Percentiles rank a stretch among this genome's conserved stretches.
phyloP scores from a whole-genome alignment of 192 early-diverging fungal genomes.

The Tieghemiomyces parasiticus region DNA sequence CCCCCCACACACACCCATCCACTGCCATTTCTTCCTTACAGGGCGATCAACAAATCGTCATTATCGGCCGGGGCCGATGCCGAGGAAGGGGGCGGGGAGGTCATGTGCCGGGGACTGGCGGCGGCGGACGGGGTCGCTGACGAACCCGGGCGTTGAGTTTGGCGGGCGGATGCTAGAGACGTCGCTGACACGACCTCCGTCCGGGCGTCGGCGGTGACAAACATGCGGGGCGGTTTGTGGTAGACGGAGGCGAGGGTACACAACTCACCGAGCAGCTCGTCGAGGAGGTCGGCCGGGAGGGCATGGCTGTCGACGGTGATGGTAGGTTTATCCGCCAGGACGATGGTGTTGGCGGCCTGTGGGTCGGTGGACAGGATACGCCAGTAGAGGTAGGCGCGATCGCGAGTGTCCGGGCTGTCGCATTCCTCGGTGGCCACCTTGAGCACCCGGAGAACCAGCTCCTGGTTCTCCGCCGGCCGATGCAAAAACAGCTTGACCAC shows the following conservation, averaged over 20 bases:
- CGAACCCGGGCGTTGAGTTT: conserved; percentile 8
- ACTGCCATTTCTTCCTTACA: no score
- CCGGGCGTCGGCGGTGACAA: conserved; percentile 36
- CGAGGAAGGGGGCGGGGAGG: not conserved
- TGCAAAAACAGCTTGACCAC: conserved; percentile 92
- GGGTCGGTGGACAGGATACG: conserved; percentile 87
- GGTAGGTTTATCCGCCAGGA: conserved; percentile 77
- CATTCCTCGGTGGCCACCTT: conserved; percentile 76
- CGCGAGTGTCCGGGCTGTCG: conserved; percentile 91
- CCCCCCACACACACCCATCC: no score
- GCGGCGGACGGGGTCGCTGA: not conserved
- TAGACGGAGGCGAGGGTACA: conserved; percentile 86
- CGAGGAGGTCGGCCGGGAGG: conserved; percentile 58
- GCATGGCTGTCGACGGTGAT: conserved; percentile 46
- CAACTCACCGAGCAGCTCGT: conserved; percentile 79
- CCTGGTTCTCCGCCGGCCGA: conserved; percentile 68
- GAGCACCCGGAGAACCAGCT: conserved; percentile 73
- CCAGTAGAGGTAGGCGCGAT: conserved; percentile 97
- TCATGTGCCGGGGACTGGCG: not conserved
- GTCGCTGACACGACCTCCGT: conserved; percentile 14
- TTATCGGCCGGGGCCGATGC: not conserved
- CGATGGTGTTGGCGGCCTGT: conserved; percentile 80
- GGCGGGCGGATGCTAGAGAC: conserved; percentile 9
- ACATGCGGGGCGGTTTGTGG: conserved; percentile 73
- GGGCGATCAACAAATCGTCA: conserved; percentile 1